Conservation (phyloP, 306 rosid genomes). For the Cercis canadensis region DNA sequence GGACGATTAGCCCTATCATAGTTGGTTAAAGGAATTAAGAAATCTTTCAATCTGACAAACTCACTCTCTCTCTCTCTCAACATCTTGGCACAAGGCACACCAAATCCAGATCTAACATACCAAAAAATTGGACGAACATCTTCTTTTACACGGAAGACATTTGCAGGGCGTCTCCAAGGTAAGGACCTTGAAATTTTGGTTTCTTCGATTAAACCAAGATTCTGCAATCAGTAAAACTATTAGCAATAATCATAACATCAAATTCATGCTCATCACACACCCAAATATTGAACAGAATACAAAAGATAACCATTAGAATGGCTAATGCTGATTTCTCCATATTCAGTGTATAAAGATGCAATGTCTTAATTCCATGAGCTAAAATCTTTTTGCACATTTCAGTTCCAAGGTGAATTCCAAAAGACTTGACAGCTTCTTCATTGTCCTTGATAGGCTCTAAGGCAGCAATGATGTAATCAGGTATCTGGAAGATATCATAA, state of each 20-base stretch:
- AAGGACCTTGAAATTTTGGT: conserved; percentile 73
- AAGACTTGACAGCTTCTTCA: conserved; percentile 94
- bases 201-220: conserved; percentile 93
- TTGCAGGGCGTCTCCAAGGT: conserved; percentile 92
- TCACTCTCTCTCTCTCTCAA: conserved; percentile 8
- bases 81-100: conserved; percentile 22
- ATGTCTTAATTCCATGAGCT: conserved; percentile 86
- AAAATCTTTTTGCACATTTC: conserved; percentile 96
- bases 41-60: conserved; percentile 24
- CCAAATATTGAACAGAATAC: conserved; percentile 21
- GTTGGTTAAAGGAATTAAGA: conserved; percentile 43
- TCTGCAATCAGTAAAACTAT: conserved; percentile 57
- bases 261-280: conserved; percentile 40
- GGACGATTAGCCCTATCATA: conserved; percentile 94
- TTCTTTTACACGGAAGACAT: conserved; percentile 80
- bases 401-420: conserved; percentile 92
- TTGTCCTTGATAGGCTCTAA: conserved; percentile 96
- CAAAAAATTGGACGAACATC: conserved; percentile 95
- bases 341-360: conserved; percentile 91
- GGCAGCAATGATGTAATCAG: conserved; percentile 78
- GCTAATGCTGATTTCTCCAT: conserved; percentile 94
- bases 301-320: conserved; percentile 65
- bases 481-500: conserved; percentile 63
- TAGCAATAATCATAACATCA: conserved; percentile 31
- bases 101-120: conserved; percentile 46